A percentile compares a stretch with the other conserved stretches of the same genome.
phyloP scores from a whole-genome alignment of 768 basidiomycete genomes.

The Termitomyces sp. region DNA sequence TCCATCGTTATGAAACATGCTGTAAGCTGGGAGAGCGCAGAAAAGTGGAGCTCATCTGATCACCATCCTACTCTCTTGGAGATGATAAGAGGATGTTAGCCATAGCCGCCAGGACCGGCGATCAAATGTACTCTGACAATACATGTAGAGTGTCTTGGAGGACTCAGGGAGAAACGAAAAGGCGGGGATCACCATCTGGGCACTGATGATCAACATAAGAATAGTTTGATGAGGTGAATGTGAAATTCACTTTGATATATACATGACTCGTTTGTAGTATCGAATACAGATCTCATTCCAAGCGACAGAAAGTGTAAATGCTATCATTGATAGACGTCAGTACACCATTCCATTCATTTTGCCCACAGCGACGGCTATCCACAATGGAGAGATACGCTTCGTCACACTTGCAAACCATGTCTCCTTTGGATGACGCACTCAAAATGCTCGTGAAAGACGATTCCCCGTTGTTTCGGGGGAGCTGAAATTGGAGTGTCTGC shows the following conservation, averaged over 20 bases:
- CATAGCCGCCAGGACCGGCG: no score
- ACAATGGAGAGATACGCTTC: background rate
- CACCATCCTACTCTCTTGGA: background rate
- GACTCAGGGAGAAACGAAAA: background rate
- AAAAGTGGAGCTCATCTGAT: background rate
- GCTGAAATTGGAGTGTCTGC: constrained; percentile 1
- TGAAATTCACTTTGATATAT: background rate
- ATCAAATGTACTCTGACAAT: no score
- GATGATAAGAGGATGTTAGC: no score
- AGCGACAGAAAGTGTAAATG: background rate
- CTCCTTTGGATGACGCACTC: background rate
- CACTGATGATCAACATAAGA: background rate
- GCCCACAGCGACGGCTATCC: background rate
- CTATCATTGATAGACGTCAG: background rate
- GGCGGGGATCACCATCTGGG: no score
- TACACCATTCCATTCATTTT: constrained; percentile 1
- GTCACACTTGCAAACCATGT: background rate
- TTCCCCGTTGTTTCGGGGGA: background rate
- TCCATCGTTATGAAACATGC: no score
- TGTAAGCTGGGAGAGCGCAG: background rate
- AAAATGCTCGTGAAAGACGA: background rate
- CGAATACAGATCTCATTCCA: background rate
- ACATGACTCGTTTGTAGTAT: background rate
- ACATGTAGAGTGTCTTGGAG: background rate
- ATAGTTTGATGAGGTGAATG: background rate